Conservation (phyloP, 2,329 filamentous ascomycete genomes). For the Mycosphaerella sp. region DNA sequence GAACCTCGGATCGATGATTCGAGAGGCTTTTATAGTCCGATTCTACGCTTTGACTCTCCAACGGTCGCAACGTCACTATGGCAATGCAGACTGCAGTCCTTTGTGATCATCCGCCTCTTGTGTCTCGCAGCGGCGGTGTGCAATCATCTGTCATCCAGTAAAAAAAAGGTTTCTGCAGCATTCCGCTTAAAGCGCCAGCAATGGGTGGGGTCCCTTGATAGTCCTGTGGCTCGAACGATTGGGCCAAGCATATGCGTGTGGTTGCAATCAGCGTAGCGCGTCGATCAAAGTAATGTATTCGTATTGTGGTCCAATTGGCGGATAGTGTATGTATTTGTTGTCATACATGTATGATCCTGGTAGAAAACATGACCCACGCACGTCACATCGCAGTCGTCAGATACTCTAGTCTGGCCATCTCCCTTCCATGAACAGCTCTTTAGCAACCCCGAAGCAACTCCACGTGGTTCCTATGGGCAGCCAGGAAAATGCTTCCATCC, state of each 20-base stretch:
- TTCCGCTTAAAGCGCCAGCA: neutral
- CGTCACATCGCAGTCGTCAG: constrained; percentile 10
- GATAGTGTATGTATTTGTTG: neutral
- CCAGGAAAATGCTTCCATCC: too few species aligned
- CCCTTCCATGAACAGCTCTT: too few species aligned
- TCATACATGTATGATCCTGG: constrained; percentile 7
- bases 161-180: neutral
- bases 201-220: neutral
- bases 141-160: neutral
- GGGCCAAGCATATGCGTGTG: neutral
- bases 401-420: neutral
- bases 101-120: neutral
- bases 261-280: neutral
- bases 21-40: constrained; percentile 7
- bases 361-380: constrained; percentile 1
- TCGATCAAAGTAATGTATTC: neutral
- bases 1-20: constrained; percentile 5
- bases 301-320: constrained; percentile 1
- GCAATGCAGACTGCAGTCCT: neutral
- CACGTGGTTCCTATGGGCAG: too few species aligned
- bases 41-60: constrained; percentile 1
- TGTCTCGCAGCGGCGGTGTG: constrained; percentile 6
- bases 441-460: too few species aligned
- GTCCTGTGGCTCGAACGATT: neutral
- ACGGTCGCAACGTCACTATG: neutral